Evolutionary conservation across 805 yeast species (phyloP), one percentile per base, ranked within the genome.

Genomic region (Candida morakotiae): DNA sequence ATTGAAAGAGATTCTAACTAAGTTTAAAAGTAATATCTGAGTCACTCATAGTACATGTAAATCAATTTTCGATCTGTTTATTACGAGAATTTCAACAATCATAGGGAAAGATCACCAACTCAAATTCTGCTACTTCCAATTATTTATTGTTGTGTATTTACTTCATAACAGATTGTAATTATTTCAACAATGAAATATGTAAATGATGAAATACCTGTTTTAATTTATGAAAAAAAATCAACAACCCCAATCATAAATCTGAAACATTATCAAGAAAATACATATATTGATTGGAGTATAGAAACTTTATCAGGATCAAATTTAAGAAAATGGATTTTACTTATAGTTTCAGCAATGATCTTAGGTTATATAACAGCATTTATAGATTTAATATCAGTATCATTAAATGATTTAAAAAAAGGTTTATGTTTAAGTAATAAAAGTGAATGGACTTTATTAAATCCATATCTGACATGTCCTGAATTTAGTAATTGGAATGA

Each of bases 271-370:
- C 64, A 58, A 20, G 54, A 69, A 43, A 56, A 62, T 33, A 61
- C 73, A 14, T 66, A 66, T 35, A 73, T 77, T 15, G 79, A 76
- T 43, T 77, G 83, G 83, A 58, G 64, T 28, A 59, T 56, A 28
- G 81, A 76, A 44, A 66, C 74, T 17, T 32, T 45, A 17, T 33
- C 26, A 7, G 43, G 40, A 11, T 52, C 53, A 10, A 37, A 51
- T 15, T 37, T 56, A 35, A 43, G 54, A 32, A 65, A 71, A 39
- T 83, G 83, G 82, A 31, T 67, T 3, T 65, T 72, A 0, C 50
- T 79, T 8, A 56, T 75, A 0, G 42, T 60, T 0, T 62, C 73
- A 35, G 70, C 81, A 4, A 44, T 77, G 1, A 14, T 60, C 0
- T 64, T 75, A 33, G 83, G 84, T 0, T 58, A 71, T 19, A 44